Percentiles rank a stretch among this genome's conserved stretches.
These are phyloP conservation scores for Metschnikowia gelsemii DNA, from an alignment of 805 yeast species.

Conservation along the genomic window DNA sequence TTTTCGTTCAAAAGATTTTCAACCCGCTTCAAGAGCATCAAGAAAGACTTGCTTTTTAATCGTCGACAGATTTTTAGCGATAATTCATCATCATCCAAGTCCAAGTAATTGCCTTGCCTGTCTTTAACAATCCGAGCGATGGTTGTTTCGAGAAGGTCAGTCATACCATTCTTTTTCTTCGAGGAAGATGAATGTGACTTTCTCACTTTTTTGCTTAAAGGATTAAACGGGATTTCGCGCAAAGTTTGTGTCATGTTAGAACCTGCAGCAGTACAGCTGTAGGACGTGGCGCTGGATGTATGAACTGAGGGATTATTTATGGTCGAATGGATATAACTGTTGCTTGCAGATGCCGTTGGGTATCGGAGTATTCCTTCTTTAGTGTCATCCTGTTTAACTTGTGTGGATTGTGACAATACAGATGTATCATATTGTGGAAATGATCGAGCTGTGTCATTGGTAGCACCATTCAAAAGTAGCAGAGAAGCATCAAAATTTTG, in stretches of 20 bases:
- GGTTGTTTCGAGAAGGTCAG: conserved; percentile 9
- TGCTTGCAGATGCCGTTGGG: conserved; percentile 1
- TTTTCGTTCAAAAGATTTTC: conserved; percentile 12
- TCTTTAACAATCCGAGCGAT: conserved; percentile 9
- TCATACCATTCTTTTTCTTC: conserved; percentile 3
- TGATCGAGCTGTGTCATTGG: background rate
- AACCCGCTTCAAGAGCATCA: conserved; percentile 16
- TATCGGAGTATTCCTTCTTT: conserved; percentile 1
- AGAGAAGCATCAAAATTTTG: conserved; percentile 8
- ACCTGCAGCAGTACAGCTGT: background rate
- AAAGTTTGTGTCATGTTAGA: conserved; percentile 8
- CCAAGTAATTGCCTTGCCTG: conserved; percentile 5
- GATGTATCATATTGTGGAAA: conserved; percentile 9
- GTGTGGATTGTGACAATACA: conserved; percentile 14
- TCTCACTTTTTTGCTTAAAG: conserved; percentile 1
- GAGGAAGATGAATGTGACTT: conserved; percentile 4
- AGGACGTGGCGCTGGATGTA: too few species aligned
- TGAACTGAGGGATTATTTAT: too few species aligned
- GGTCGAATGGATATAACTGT: too few species aligned
- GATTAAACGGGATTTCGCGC: conserved; percentile 9
- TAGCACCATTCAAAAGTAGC: conserved; percentile 10
- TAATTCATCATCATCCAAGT: conserved; percentile 16
- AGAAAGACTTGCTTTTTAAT: conserved; percentile 15
- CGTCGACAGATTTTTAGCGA: conserved; percentile 16
- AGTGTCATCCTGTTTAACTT: conserved; percentile 4